phyloP scores from a whole-genome alignment of 1,284 basidiomycete genomes.

The Schizophyllum amplum region DNA sequence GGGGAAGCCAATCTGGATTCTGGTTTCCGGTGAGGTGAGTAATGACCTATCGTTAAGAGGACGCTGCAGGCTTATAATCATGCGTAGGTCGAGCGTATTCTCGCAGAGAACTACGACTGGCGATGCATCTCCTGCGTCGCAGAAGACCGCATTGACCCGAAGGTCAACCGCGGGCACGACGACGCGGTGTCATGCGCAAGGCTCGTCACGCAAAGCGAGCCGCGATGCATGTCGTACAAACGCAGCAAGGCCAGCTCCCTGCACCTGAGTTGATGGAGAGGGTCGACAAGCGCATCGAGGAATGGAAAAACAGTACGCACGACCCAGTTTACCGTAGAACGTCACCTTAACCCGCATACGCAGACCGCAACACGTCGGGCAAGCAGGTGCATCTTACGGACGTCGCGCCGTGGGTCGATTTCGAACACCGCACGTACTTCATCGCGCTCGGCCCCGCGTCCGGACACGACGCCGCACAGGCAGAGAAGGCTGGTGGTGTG shows the following conservation, averaged over 20 bases:
- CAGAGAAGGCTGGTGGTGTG: neutral
- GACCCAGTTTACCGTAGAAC: slow-evolving; percentile 48
- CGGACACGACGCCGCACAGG: neutral
- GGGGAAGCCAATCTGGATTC: slow-evolving; percentile 41
- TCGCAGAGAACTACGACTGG: slow-evolving; percentile 41
- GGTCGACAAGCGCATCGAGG: slow-evolving; percentile 18
- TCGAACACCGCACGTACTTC: slow-evolving; percentile 44
- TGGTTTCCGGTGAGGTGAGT: slow-evolving; percentile 33
- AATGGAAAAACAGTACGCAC: slow-evolving; percentile 36
- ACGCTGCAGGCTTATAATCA: too few species aligned
- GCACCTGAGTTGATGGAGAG: neutral
- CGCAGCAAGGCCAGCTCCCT: neutral
- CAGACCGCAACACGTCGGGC: neutral
- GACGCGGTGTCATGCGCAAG: neutral
- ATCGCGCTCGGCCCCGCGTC: slow-evolving; percentile 21
- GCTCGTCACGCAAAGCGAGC: neutral
- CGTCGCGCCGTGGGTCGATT: slow-evolving; percentile 39
- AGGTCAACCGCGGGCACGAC: neutral
- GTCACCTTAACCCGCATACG: too few species aligned
- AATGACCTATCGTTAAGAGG: too few species aligned
- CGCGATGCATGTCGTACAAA: neutral
- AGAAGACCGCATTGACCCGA: slow-evolving; percentile 42
- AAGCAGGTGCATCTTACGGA: neutral
- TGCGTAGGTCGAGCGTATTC: slow-evolving; percentile 34
- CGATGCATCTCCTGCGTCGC: slow-evolving; percentile 40